These are phyloP conservation scores for Candida tibetensis DNA, from an alignment of 805 yeast species.

Conservation along the genomic window DNA sequence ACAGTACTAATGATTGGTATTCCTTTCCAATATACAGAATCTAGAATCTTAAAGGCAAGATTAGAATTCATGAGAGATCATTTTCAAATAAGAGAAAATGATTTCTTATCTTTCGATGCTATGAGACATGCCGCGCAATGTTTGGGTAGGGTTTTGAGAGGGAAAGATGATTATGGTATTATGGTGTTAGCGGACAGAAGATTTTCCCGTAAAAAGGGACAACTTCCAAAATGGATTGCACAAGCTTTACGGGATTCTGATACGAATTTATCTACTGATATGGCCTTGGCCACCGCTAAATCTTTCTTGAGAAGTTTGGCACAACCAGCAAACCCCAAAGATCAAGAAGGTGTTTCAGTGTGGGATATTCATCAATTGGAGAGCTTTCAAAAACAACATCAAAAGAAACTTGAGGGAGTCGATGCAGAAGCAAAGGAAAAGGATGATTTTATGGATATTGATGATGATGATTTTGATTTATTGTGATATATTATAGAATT, in stretches of 20 bases:
- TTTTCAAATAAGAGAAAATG: conserved; percentile 89
- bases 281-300: conserved; percentile 94
- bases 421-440: conserved; percentile 15
- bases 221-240: conserved; percentile 95
- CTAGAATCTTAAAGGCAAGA: conserved; percentile 91
- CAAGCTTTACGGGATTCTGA: conserved; percentile 93
- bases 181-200: conserved; percentile 97
- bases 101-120: conserved; percentile 95
- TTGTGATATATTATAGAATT: too few species aligned
- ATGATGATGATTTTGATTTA: conserved; percentile 44
- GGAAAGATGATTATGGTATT: conserved; percentile 97
- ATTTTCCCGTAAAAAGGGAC: conserved; percentile 79
- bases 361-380: conserved; percentile 78
- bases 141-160: conserved; percentile 93
- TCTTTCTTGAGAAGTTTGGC: conserved; percentile 91
- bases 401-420: conserved; percentile 21
- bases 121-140: conserved; percentile 99
- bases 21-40: conserved; percentile 98
- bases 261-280: conserved; percentile 87
- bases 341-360: conserved; percentile 91
- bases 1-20: conserved; percentile 98
- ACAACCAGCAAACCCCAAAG: conserved; percentile 85
- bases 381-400: conserved; percentile 54
- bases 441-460: conserved; percentile 44
- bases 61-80: conserved; percentile 91